Conservation (phyloP, 164 flowering plant species). For the Piper longum region DNA sequence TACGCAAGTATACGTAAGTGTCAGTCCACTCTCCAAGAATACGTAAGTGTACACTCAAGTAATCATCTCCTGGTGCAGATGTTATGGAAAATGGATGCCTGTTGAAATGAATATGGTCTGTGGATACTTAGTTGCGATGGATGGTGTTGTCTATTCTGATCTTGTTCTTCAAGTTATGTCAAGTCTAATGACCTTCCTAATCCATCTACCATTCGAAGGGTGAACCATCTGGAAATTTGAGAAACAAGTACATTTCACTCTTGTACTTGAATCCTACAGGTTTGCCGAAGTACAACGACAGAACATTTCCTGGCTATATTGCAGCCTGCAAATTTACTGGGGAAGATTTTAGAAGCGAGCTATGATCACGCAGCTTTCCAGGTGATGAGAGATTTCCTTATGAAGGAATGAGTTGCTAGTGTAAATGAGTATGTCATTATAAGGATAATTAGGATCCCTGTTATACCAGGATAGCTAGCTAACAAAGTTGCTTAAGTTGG, state of each 20-base stretch:
- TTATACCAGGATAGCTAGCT: conserved; percentile 23
- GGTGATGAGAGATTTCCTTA: conserved; percentile 27
- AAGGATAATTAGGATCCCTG: conserved; percentile 56
- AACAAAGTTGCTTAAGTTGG: conserved; percentile 41
- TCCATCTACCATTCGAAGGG: conserved; percentile 63
- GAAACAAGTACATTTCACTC: conserved; percentile 93
- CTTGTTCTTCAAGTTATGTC: neutral
- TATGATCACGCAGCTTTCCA: no score
- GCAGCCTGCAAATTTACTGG: conserved; percentile 40
- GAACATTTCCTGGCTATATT: conserved; percentile 72
- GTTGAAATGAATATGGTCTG: conserved; percentile 1
- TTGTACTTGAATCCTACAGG: conserved; percentile 77
- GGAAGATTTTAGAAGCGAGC: neutral
- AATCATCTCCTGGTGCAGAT: conserved; percentile 89
- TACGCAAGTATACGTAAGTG: no score
- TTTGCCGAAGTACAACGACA: conserved; percentile 72
- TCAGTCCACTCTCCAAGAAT: conserved; percentile 95
- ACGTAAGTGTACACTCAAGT: conserved; percentile 76
- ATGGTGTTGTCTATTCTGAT: neutral
- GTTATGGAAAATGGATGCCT: conserved; percentile 99
- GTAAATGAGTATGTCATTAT: conserved; percentile 67
- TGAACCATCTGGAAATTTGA: conserved; percentile 78
- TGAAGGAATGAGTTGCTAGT: conserved; percentile 57
- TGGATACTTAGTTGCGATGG: neutral
- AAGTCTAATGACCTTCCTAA: neutral